These are phyloP conservation scores for Moringa oleifera DNA, from an alignment of 345 rosid species.

Conservation along the genomic window DNA sequence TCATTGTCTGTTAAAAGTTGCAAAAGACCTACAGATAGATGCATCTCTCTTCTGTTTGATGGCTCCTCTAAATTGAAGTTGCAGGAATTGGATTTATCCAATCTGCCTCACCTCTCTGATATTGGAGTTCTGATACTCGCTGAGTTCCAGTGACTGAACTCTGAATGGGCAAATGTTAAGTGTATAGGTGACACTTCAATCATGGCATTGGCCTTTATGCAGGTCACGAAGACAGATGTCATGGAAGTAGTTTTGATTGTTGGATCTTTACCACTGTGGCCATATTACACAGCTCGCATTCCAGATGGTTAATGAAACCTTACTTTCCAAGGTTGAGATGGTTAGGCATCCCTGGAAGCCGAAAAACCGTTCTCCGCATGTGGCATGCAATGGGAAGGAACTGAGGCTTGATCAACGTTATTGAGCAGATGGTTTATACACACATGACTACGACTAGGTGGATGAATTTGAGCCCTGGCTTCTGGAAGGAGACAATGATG, in stretches of 20 bases:
- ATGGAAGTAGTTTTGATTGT: slow-evolving; percentile 59
- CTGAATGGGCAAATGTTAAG: slow-evolving; percentile 75
- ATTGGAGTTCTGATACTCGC: slow-evolving; percentile 62
- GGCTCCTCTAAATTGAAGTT: slow-evolving; percentile 55
- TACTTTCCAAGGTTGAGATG: slow-evolving; percentile 84
- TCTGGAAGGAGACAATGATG: no score
- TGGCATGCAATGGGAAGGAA: slow-evolving; percentile 74
- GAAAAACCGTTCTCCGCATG: slow-evolving; percentile 65
- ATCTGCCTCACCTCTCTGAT: slow-evolving; percentile 66
- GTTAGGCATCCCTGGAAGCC: slow-evolving; percentile 80
- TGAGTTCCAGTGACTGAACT: slow-evolving; percentile 66
- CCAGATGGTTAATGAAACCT: slow-evolving; percentile 81
- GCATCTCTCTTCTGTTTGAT: slow-evolving; percentile 57
- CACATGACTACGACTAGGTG: slow-evolving; percentile 22
- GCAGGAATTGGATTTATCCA: slow-evolving; percentile 79
- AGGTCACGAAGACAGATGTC: slow-evolving; percentile 54
- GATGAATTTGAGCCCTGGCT: no score
- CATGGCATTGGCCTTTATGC: slow-evolving; percentile 86
- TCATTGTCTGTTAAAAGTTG: slow-evolving; percentile 77
- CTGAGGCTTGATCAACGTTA: slow-evolving; percentile 59
- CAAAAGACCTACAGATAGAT: slow-evolving; percentile 75
- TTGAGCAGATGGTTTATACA: slow-evolving; percentile 25
- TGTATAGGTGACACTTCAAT: slow-evolving; percentile 71
- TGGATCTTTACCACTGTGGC: slow-evolving; percentile 75
- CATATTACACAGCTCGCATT: slow-evolving; percentile 71